These are phyloP conservation scores for Echinochloa phyllopogon DNA, from an alignment of 176 grass and related monocot genomes.

Conservation along the genomic window DNA sequence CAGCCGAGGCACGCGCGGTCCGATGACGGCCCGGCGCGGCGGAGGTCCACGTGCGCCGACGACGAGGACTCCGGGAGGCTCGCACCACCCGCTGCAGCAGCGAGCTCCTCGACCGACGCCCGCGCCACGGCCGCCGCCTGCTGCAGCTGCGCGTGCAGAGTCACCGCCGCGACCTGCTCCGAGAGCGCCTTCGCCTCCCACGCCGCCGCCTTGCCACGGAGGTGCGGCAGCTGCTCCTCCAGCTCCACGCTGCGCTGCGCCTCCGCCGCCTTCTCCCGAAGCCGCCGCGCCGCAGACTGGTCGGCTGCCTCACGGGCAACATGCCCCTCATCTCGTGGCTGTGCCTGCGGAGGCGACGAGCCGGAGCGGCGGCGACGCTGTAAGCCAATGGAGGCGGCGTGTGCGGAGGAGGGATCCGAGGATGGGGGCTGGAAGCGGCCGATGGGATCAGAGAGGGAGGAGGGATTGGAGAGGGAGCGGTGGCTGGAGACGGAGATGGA, in stretches of 20 bases:
- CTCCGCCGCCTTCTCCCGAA: slow-evolving; percentile 68
- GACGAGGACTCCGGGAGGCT: slow-evolving; percentile 50
- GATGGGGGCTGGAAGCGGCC: too few relatives aligned
- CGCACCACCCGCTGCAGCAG: background rate
- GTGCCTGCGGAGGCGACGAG: too few relatives aligned
- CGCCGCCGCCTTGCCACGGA: slow-evolving; percentile 70
- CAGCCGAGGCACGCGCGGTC: slow-evolving; percentile 63
- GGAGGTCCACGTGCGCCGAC: slow-evolving; percentile 68
- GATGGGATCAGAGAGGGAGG: too few relatives aligned
- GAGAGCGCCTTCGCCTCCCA: slow-evolving; percentile 80
- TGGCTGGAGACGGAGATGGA: too few relatives aligned
- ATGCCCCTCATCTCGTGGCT: too few relatives aligned
- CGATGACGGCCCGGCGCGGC: slow-evolving; percentile 9
- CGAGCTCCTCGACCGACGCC: slow-evolving; percentile 31
- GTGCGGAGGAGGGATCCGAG: too few relatives aligned
- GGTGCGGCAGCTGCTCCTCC: slow-evolving; percentile 60
- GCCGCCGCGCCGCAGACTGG: slow-evolving; percentile 42
- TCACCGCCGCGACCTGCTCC: slow-evolving; percentile 58
- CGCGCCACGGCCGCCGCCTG: slow-evolving; percentile 54
- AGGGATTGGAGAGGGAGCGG: too few relatives aligned
- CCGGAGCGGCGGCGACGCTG: too few relatives aligned
- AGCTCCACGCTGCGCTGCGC: slow-evolving; percentile 57
- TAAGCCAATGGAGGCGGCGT: too few relatives aligned
- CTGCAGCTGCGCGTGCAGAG: slow-evolving; percentile 87
- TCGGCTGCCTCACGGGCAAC: too few relatives aligned